Evolutionary conservation across 495 filamentous ascomycete genomes (phyloP).

Genomic region (Ramalina peruviana): DNA sequence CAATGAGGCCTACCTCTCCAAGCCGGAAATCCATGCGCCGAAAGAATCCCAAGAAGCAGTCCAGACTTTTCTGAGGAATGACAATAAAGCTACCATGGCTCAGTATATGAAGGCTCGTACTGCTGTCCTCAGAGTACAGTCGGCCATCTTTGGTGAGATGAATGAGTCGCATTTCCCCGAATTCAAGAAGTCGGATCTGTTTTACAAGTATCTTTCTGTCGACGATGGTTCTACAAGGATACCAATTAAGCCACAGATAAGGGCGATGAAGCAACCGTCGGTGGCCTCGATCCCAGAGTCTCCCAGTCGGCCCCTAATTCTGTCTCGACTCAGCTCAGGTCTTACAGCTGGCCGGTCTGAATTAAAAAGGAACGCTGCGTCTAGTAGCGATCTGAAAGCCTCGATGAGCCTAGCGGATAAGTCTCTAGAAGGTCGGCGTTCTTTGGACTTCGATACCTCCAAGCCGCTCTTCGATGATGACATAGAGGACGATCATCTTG

Average conservation of each 20-base stretch:
- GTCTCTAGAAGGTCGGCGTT: conserved; percentile 32
- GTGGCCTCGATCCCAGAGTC: conserved; percentile 16
- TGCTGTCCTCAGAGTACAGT: conserved; percentile 73
- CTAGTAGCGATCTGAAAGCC: conserved; percentile 39
- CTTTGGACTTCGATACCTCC: conserved; percentile 41
- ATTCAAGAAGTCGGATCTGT: conserved; percentile 85
- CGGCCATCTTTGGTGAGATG: conserved; percentile 68
- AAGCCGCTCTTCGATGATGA: conserved; percentile 51
- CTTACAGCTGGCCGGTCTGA: conserved; percentile 22
- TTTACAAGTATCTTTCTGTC: conserved; percentile 86
- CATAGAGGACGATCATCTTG: conserved; percentile 48
- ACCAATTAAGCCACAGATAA: conserved; percentile 19
- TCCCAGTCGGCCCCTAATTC: conserved; percentile 25
- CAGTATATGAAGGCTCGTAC: conserved; percentile 77
- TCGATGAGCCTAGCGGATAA: conserved; percentile 25
- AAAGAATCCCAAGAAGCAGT: conserved; percentile 53
- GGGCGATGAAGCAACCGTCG: conserved; percentile 11
- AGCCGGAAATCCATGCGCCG: conserved; percentile 65
- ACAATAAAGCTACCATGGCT: conserved; percentile 53
- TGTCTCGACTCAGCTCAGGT: conserved; percentile 29
- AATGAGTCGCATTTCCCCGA: conserved; percentile 61
- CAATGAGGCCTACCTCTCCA: conserved; percentile 73
- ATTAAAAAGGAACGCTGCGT: conserved; percentile 43
- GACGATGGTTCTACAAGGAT: conserved; percentile 56
- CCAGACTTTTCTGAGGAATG: conserved; percentile 63